Percentiles rank a stretch among this genome's conserved stretches.
Conservation (phyloP, 352 stramenopile species). For the Phytophthora citrophthora region DNA sequence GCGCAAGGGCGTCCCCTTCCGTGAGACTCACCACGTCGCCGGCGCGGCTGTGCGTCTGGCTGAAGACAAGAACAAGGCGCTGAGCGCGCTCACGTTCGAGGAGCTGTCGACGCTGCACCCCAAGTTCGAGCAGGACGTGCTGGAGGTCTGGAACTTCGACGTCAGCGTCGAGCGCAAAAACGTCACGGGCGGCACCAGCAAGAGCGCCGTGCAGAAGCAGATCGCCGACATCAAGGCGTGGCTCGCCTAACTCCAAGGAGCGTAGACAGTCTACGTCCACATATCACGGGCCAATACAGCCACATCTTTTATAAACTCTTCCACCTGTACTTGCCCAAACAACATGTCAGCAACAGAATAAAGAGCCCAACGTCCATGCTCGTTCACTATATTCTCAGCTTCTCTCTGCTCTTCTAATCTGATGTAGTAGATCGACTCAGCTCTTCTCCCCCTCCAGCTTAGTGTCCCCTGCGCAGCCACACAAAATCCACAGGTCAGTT, state of each 20-base stretch:
- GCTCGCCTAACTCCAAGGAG: conserved; percentile 42
- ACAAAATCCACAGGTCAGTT: background rate
- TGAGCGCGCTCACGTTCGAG: conserved; percentile 90
- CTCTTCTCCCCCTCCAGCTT: conserved; percentile 9
- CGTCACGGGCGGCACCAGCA: conserved; percentile 84
- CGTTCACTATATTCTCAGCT: conserved; percentile 28
- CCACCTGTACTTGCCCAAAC: background rate
- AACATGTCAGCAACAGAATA: background rate
- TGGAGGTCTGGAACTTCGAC: conserved; percentile 92
- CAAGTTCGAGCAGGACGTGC: conserved; percentile 91
- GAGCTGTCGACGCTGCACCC: conserved; percentile 90
- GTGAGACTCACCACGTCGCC: conserved; percentile 99
- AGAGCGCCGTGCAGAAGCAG: conserved; percentile 80
- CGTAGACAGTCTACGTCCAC: conserved; percentile 1
- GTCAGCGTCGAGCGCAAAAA: conserved; percentile 92
- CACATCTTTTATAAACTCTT: background rate
- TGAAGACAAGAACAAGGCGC: conserved; percentile 86
- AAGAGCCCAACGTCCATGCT: background rate
- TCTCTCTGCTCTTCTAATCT: conserved; percentile 18
- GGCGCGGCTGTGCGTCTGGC: conserved; percentile 93
- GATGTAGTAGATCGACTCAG: conserved; percentile 3
- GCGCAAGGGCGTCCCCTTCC: conserved; percentile 98
- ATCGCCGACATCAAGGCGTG: conserved; percentile 78
- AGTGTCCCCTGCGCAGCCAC: conserved; percentile 35
- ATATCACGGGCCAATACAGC: no score